phyloP scores from a whole-genome alignment of 169 alveolate genomes.

The Eimeria acervulina region DNA sequence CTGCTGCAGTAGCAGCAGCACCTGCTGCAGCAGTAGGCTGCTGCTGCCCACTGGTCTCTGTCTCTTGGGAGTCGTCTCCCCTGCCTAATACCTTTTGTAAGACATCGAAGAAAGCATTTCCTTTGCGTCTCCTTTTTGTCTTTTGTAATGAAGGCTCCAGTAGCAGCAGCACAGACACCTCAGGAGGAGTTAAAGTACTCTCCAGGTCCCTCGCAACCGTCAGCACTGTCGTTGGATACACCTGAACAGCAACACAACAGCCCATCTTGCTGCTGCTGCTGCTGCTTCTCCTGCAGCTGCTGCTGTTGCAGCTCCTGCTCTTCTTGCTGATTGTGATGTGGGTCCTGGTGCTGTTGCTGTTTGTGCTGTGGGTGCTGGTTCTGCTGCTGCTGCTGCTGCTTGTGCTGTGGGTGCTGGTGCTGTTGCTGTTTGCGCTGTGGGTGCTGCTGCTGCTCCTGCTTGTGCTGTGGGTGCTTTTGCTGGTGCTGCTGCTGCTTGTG shows the following conservation, averaged over 20 bases:
- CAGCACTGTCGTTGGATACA: slow-evolving; percentile 64
- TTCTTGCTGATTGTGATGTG: background rate
- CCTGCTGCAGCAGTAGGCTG: slow-evolving; percentile 14
- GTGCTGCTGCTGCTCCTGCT: no score
- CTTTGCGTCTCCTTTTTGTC: slow-evolving; percentile 14
- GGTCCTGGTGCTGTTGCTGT: no score
- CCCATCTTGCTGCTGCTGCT: background rate
- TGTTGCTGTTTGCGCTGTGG: no score
- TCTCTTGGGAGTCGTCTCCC: slow-evolving; percentile 6
- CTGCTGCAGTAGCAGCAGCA: background rate
- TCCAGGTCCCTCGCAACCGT: slow-evolving; percentile 60
- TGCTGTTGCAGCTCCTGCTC: background rate
- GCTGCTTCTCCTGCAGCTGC: no score
- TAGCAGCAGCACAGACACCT: slow-evolving; percentile 62
- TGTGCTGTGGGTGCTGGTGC: no score
- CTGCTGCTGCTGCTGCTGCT: no score
- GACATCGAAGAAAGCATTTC: slow-evolving; percentile 15
- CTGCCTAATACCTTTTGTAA: slow-evolving; percentile 28
- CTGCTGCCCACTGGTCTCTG: background rate
- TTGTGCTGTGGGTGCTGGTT: no score
- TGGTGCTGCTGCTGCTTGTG: no score
- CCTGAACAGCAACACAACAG: background rate
- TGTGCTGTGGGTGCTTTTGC: no score
- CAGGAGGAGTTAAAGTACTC: slow-evolving; percentile 59
- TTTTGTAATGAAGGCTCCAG: slow-evolving; percentile 51